Evolutionary conservation across 371 early-diverging fungal species (phyloP).

Genomic region (Lichtheimia ramosa): DNA sequence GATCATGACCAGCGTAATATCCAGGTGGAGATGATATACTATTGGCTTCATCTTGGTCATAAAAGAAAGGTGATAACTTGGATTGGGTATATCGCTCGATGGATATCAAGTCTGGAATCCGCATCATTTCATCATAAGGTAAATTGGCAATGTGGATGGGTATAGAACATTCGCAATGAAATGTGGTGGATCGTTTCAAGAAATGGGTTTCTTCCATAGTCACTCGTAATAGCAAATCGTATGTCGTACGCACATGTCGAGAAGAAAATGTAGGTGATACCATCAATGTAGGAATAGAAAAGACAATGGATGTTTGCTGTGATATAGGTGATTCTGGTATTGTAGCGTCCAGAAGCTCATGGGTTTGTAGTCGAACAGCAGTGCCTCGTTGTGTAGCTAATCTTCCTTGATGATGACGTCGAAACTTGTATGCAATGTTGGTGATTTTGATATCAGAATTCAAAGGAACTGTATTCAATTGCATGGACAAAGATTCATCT

Average conservation of each 20-base stretch:
- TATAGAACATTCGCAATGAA: slow-evolving; percentile 23
- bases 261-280: slow-evolving; percentile 46
- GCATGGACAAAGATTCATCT: slow-evolving; percentile 13
- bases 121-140: slow-evolving; percentile 62
- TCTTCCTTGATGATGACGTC: slow-evolving; percentile 41
- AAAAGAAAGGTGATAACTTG: slow-evolving; percentile 29
- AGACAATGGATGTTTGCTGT: slow-evolving; percentile 2
- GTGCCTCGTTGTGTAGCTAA: slow-evolving; percentile 13
- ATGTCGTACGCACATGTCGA: slow-evolving; percentile 43
- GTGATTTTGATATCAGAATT: slow-evolving; percentile 5
- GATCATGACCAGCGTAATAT: not conserved
- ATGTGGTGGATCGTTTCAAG: slow-evolving; percentile 1
- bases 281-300: slow-evolving; percentile 42
- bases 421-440: slow-evolving; percentile 22
- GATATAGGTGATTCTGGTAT: not conserved
- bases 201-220: slow-evolving; percentile 20
- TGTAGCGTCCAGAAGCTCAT: not conserved
- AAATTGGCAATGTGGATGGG: slow-evolving; percentile 89
- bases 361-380: not conserved
- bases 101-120: slow-evolving; percentile 32
- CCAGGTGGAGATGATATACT: not conserved
- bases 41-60: slow-evolving; percentile 17
- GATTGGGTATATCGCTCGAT: slow-evolving; percentile 27
- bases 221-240: slow-evolving; percentile 34
- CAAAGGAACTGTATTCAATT: slow-evolving; percentile 5